Evolutionary conservation across 768 basidiomycete genomes (phyloP), one percentile per base, ranked within the genome.

Genomic region (Lanmaoa pseudosensibilis): DNA sequence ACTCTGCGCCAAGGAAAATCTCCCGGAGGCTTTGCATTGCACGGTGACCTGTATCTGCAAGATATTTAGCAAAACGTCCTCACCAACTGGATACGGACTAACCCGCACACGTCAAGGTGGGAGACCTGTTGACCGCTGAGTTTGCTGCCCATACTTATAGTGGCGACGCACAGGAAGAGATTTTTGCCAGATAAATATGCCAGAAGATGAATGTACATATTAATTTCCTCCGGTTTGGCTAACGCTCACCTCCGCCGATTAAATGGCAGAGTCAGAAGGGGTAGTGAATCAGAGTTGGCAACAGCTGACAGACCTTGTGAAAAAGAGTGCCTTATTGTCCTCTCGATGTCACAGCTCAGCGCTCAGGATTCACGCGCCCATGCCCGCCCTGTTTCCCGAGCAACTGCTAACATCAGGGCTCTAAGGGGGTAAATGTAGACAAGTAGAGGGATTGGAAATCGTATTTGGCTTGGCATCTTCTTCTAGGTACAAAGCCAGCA

Each of bases 91-190:
- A 38, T 7, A 36, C 11, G 34, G 19, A 59, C 61, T 47, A 8
- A 62, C 61, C 60, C 46, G 15, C 1, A 36, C 21, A 15, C 25
- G 50, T 39, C 5, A 18, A 37, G 27, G 46, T 37, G 30, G 39
- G 34, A 37, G 16, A 37, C 8, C 21, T 33, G 33, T 19, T 25
- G n/a, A 33, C 6, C 25, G 4, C 21, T 7, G 1, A 25, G 2
- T 30, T 36, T 15, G 21, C 11, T 32, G n/a, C 4, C 23, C 23
- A 1, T 40, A 46, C n/a, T 60, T 60, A 55, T 60, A 60, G 18
- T 38, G 18, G 21, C 21, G 2, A 36, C 33, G 19, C 30, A 41
- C 13, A 51, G 15, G 30, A 54, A 50, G 25, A 5, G 10, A 15
- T 13, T n/a, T 2, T 25, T 27, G 13, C 13, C 4, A 19, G n/a